A percentile compares a stretch with the other conserved stretches of the same genome.
phyloP scores from a whole-genome alignment of 2,329 filamentous ascomycete genomes.

The Colletotrichum sp. region DNA sequence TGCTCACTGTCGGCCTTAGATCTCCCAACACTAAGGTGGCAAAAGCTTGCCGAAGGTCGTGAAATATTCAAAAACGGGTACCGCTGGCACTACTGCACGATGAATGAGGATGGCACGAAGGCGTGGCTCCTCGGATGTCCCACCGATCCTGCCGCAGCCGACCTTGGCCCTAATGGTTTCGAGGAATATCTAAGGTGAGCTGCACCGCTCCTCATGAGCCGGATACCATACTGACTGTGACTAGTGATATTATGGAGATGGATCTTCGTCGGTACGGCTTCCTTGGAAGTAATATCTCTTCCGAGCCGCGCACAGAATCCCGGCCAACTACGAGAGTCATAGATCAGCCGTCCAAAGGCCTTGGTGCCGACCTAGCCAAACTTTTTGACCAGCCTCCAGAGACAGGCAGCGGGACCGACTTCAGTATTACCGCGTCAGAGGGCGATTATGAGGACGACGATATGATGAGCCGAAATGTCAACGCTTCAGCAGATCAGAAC shows the following conservation, averaged over 20 bases:
- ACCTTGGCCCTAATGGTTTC: constrained; percentile 71
- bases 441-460: constrained; percentile 77
- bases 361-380: constrained; percentile 84
- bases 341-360: constrained; percentile 66
- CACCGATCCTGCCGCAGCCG: constrained; percentile 70
- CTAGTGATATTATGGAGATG: constrained; percentile 86
- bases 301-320: constrained; percentile 57
- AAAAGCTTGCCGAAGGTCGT: constrained; percentile 90
- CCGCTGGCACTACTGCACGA: constrained; percentile 97
- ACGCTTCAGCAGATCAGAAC: constrained; percentile 48
- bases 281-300: constrained; percentile 75
- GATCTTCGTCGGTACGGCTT: constrained; percentile 92
- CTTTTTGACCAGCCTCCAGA: constrained; percentile 90
- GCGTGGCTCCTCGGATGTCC: constrained; percentile 96
- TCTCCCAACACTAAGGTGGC: constrained; percentile 86
- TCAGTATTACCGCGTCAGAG: constrained; percentile 86
- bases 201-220: not conserved
- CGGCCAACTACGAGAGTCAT: constrained; percentile 54
- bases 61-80: constrained; percentile 94
- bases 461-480: constrained; percentile 52
- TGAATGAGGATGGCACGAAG: constrained; percentile 94
- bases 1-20: constrained; percentile 92
- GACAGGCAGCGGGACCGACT: constrained; percentile 85
- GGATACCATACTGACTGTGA: not conserved
- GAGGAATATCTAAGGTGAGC: constrained; percentile 81